Evolutionary conservation across 305 asterid genomes (phyloP), one percentile per base, ranked within the genome.

Genomic region (Fraxinus nigra): DNA sequence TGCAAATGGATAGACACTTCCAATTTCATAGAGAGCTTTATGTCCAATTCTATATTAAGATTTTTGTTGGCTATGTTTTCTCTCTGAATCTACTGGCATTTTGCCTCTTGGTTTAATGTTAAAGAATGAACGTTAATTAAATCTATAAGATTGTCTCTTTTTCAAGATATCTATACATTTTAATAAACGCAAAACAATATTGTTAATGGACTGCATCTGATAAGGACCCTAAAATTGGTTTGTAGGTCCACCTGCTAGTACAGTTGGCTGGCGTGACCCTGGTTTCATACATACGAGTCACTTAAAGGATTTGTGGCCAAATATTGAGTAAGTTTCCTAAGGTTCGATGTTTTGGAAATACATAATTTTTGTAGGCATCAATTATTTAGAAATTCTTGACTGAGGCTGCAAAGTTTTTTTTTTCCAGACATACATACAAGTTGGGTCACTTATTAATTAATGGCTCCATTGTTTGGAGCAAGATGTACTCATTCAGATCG

Each of bases 261-360:
- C 86, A 11, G 90, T 89, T 63, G 91, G 92, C 24, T 89, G 92
- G 91, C 88, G 91, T 10, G 88, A 89, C 73, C 92, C 91, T 65
- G 91, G 92, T 73, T 89, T 86, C 87, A 85, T 86, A 35, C 92
- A 89, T 77, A 90, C 91, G 16, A 90, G 89, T 77, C 88, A 88
- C 88, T 85, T 90, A 26, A 90, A 89, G 82, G 83, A 88, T 61
- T 80, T 90, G 80, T 90, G 91, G 91, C 92, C 92, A 77, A 88
- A 82, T 73, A 85, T 37, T 16, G 74, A 20, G 91, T 87, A 82
- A 48, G 83, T 79, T 37, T 46, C 70, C 3, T 14, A 77, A 35
- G 33, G 30, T 18, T 37, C 11, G 18, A 24, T 24, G 48, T 59
- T 24, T 63, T 63, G 16, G 13, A 22, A 10, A 22, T 63, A 63